Base-by-base conservation (phyloP, 164 flowering plant species). In the Warburgia ugandensis region DNA sequence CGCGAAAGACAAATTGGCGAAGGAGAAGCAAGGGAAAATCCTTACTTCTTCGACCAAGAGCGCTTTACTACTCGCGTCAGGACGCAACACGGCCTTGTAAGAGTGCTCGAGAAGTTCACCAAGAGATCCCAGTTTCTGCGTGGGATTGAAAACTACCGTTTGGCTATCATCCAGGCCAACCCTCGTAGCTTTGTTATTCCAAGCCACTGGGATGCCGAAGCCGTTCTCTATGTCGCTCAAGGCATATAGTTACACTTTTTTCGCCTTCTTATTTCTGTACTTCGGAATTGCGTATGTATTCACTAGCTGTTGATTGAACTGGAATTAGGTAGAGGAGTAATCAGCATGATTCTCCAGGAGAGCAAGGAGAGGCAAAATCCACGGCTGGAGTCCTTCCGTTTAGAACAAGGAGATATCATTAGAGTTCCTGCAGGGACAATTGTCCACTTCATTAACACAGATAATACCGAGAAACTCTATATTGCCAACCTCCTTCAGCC, bases 331-430 rank as follows among this genome's bases (percentile, higher is more conserved):
- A 36, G 45, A 1, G 71, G 54, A 11, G 27, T 40, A 2, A 22
- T 68, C n/a, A 31, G 3, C 29, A 3, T 59, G 16, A 12, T 63
- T 40, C 1, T 25, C 8, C 27, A 50, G 25, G 44, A 63, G 13
- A 47, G 55, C 8, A 61, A 25, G 45, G 54, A 68, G 27, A 22
- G 33, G 6, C 45, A 51, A 63, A 16, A 20, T 68, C 8, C 22
- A 45, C 20, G 22, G 39, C n/a, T n/a, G n/a, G n/a, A n/a, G n/a
- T n/a, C n/a, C n/a, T n/a, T n/a, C n/a, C n/a, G n/a, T n/a, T n/a
- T n/a, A n/a, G n/a, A n/a, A n/a, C n/a, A n/a, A 23, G 71, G 71
- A 39, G 64, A 68, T 25, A 29, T 63, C 16, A 16, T 63, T 9
- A 40, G 45, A 28, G 42, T 59, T 22, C 58, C 28, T 3, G 60